A percentile compares a stretch with the other conserved stretches of the same genome.
phyloP scores from a whole-genome alignment of 2,329 filamentous ascomycete genomes.

The Aspergillus oerlinghausenensis region DNA sequence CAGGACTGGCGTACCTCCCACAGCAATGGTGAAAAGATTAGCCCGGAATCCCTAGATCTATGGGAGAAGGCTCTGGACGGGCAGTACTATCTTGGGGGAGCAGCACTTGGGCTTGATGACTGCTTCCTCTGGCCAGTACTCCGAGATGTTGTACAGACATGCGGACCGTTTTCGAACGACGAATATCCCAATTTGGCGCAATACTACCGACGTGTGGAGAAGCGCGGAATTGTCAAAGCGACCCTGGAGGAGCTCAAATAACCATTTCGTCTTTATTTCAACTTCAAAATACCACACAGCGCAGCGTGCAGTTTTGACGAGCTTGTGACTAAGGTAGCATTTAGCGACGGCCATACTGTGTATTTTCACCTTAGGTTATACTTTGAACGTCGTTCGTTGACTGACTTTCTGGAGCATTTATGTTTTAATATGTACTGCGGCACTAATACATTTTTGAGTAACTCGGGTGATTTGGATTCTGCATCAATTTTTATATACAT shows the following conservation, averaged over 20 bases:
- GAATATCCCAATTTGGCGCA: slow-evolving; percentile 29
- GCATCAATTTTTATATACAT: neutral
- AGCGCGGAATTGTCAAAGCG: slow-evolving; percentile 33
- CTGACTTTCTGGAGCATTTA: neutral
- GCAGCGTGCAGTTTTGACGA: neutral
- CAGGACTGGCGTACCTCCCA: slow-evolving; percentile 25
- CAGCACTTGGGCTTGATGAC: slow-evolving; percentile 37
- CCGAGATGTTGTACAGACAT: slow-evolving; percentile 31
- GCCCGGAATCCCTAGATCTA: slow-evolving; percentile 17
- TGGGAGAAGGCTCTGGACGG: slow-evolving; percentile 33
- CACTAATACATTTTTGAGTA: neutral
- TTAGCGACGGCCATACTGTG: neutral
- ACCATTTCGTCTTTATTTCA: neutral
- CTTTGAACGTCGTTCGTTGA: neutral
- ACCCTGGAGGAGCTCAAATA: slow-evolving; percentile 23
- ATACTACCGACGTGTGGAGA: slow-evolving; percentile 38
- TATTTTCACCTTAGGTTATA: neutral
- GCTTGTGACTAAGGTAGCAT: neutral
- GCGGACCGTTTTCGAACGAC: slow-evolving; percentile 17
- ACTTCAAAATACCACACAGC: neutral
- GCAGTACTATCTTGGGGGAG: slow-evolving; percentile 33
- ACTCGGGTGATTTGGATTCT: neutral
- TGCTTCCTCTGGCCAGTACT: slow-evolving; percentile 43
- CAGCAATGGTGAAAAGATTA: neutral
- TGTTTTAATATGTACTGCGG: neutral